Base-by-base conservation (phyloP, 306 rosid genomes). In the Sindora glabra region DNA sequence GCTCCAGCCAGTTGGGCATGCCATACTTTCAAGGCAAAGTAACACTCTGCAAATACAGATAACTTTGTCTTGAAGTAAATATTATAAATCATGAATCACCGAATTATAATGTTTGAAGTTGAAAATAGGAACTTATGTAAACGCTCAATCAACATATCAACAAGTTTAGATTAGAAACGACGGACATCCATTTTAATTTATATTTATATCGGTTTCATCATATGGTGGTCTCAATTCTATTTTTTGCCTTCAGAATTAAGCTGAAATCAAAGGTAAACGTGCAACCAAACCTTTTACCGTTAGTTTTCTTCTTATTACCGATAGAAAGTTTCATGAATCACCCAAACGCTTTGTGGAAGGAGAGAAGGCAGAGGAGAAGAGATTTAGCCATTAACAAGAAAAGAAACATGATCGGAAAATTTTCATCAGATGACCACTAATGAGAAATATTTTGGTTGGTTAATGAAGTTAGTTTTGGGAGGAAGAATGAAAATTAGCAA, bases 1-100 rank as follows among this genome's bases (percentile, higher is more conserved):
- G 99, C 96, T 78, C 99, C 96, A 0, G 95, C 99, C 67, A 39
- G 60, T 67, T 92, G 94, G 4, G 90, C 99, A 69, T 89, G 81
- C 99, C 99, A 92, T 40, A 80, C 95, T 77, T 92, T 92, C 80
- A 76, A 68, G 29, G 96, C 90, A 77, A 92, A 92, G 61, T 78
- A 86, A 77, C 99, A 92, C 37, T 67, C 99, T 92, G 40, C 80
- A 40, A 65, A 12, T 6, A 56, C 41, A 62, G 51, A 40, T 48
- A 23, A 49, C 47, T 56, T 76, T 39, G 23, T 38, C 48, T 38
- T 17, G 23, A 36, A 48, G 15, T 61, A 66, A 61, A 62, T 45
- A 46, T 33, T 12, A 36, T 2, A 56, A 50, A n/a, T n/a, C n/a
- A n/a, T n/a, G n/a, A n/a, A n/a, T n/a, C n/a, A n/a, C n/a, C n/a